Base-by-base conservation (phyloP, 306 rosid genomes). In the Glycine soja region DNA sequence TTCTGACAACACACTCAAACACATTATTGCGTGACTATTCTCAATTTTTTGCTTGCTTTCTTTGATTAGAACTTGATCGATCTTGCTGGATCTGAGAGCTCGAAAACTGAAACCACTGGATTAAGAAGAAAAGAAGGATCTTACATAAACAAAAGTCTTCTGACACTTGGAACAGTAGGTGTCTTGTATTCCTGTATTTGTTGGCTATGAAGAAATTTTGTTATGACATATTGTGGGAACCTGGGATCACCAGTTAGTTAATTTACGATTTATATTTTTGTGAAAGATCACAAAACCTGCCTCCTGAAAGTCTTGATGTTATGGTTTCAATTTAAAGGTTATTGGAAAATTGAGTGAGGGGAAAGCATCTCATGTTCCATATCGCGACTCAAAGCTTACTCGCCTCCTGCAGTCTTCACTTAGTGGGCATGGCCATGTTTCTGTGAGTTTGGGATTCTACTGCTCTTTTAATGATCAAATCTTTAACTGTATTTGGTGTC, bases 81-180 rank as follows among this genome's bases (percentile, higher is more conserved):
- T 90, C 91, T 96, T 47, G 99, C 99, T 85, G 99, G 99, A 77
- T 96, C 99, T 61, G 99, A 96, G 89, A 96, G 99, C 90, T 96
- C 99, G 3, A 96, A 96, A 88, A 88, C 97, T 10, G 98, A 96
- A 86, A 96, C 99, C 50, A 96, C 98, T 80, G 99, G 99, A 65
- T 82, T 93, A 51, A 88, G 98, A 83, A 90, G 99, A 83, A 96
- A 96, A 89, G 99, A 96, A 85, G 99, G 99, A 88, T 90, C 99
- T 77, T 96, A 93, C 85, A 96, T 96, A 82, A 96, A 96, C 88
- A 96, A 96, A 88, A 96, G 99, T 74, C 99, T 96, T 83, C 82
- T 96, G 85, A 96, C 99, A 67, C 98, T 96, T 83, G 99, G 99
- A 90, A 96, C 99, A 47, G 99, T 96, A 86, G 73, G 99, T 85